These are phyloP conservation scores for Ceratocystis albifundus DNA, from an alignment of 2,329 filamentous ascomycete genomes.

Conservation along the genomic window DNA sequence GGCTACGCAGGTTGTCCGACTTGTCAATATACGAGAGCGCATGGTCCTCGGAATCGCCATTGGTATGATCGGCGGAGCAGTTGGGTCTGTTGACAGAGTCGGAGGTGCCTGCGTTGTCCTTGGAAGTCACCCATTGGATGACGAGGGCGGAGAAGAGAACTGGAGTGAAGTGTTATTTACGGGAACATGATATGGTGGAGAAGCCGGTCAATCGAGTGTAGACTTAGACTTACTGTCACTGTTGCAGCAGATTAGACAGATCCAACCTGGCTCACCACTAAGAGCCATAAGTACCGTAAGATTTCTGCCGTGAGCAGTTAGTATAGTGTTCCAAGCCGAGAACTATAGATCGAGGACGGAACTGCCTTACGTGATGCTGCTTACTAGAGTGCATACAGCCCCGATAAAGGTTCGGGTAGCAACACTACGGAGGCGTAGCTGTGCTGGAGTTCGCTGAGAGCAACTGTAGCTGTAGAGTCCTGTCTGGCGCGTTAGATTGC, in stretches of 20 bases:
- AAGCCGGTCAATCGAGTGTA: neutral
- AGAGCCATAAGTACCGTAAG: conserved; percentile 47
- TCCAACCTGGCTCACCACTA: conserved; percentile 51
- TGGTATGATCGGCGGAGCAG: conserved; percentile 15
- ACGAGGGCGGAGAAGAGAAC: conserved; percentile 49
- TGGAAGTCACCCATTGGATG: conserved; percentile 49
- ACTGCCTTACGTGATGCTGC: conserved; percentile 44
- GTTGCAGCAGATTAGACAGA: conserved; percentile 55
- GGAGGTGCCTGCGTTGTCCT: conserved; percentile 34
- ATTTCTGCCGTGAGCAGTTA: conserved; percentile 36
- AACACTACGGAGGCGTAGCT: conserved; percentile 38
- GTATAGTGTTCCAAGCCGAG: neutral
- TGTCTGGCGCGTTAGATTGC: conserved; percentile 26
- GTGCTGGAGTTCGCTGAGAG: conserved; percentile 34
- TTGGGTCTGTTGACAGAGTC: conserved; percentile 24
- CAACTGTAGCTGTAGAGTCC: conserved; percentile 45
- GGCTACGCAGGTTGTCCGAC: conserved; percentile 1
- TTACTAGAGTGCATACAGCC: conserved; percentile 44
- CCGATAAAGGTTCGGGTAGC: conserved; percentile 50
- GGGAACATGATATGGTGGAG: neutral
- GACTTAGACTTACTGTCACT: conserved; percentile 42
- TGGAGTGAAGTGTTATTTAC: conserved; percentile 25
- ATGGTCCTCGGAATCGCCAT: conserved; percentile 11
- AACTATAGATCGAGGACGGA: neutral
- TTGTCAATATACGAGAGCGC: conserved; percentile 16